Evolutionary conservation across 2,329 filamentous ascomycete species (phyloP).

Genomic region (Sphaceloma murrayae): DNA sequence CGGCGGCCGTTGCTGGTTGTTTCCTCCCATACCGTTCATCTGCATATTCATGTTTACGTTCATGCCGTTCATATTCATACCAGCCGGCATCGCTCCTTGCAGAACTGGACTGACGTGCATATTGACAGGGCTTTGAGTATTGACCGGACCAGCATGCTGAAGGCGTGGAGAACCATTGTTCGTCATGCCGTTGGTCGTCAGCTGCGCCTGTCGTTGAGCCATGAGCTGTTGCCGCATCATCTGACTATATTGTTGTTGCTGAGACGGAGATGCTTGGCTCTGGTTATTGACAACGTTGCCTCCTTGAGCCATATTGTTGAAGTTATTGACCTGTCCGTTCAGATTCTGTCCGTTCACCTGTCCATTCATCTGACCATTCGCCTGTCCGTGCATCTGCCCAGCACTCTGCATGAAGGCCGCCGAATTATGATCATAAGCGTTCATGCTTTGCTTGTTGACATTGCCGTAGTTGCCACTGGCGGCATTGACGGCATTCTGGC

Average conservation of each 20-base stretch:
- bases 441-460: slow-evolving; percentile 16
- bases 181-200: slow-evolving; percentile 10
- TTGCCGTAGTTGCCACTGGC: slow-evolving; percentile 27
- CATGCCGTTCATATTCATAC: slow-evolving; percentile 13
- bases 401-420: slow-evolving; percentile 17
- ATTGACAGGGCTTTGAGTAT: slow-evolving; percentile 15
- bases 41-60: slow-evolving; percentile 10
- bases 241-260: slow-evolving; percentile 24
- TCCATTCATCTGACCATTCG: slow-evolving; percentile 13
- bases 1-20: slow-evolving; percentile 9
- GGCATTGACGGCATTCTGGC: slow-evolving; percentile 30
- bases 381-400: too few relatives aligned
- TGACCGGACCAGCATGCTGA: slow-evolving; percentile 9
- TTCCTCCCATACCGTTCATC: slow-evolving; percentile 11
- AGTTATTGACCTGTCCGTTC: slow-evolving; percentile 11
- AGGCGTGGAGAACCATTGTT: slow-evolving; percentile 6
- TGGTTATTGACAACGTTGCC: slow-evolving; percentile 17
- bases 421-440: slow-evolving; percentile 17
- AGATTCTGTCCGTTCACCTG: slow-evolving; percentile 15
- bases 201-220: slow-evolving; percentile 20
- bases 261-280: slow-evolving; percentile 20
- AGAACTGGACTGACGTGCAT: slow-evolving; percentile 16
- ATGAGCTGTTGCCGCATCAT: slow-evolving; percentile 26
- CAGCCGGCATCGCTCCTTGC: slow-evolving; percentile 11
- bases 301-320: slow-evolving; percentile 18